Base-by-base conservation (phyloP, 1,284 basidiomycete species). In the Apiotrichum veenhuisii region DNA sequence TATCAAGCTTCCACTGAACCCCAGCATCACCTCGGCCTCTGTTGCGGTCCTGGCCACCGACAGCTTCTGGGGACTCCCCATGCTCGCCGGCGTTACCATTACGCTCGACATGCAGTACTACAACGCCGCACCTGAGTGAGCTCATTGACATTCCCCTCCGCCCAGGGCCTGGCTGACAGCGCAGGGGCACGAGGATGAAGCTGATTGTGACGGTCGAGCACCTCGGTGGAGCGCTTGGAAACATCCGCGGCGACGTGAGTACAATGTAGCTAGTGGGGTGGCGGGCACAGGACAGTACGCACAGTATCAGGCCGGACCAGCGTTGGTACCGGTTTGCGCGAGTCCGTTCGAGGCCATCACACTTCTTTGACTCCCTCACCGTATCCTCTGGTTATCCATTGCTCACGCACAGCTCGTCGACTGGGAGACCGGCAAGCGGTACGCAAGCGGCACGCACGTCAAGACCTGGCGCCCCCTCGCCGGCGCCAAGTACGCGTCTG, bases 11-110 rank as follows among this genome's bases (percentile, higher is more conserved):
- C 20, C 11, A 7, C 27, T 34, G 14, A 33, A 2, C 5, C 3
- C 11, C 44, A 54, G 53, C 12, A 17, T 46, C 20, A 44, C 54
- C 20, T 55, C 54, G 0, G 49, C 54, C 7, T 34, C 48, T 15
- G 15, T 55, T n/a, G 27, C 49, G 0, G 3, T 57, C 8, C 45
- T 69, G 2, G 57, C 57, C 17, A 68, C 68, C 25, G 62, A 65
- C 2, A 61, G 54, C 17, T 73, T 71, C 58, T 73, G 71, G 71
- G 69, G 65, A 41, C 50, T 56, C 26, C 71, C 70, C 3, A 65
- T 69, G 61, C 48, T 67, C 7, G 46, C 59, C 3, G 71, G 71
- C 15, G 68, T 71, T 2, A 63, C 66, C 8, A 43, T 69, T 11
- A 57, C 59, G 14, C 58, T 73, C 34, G 62, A 71, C 47, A 58